Evolutionary conservation across 2,329 filamentous ascomycete genomes (phyloP), one percentile per base, ranked within the genome.

Genomic region (Emmonsiellopsis sp.): DNA sequence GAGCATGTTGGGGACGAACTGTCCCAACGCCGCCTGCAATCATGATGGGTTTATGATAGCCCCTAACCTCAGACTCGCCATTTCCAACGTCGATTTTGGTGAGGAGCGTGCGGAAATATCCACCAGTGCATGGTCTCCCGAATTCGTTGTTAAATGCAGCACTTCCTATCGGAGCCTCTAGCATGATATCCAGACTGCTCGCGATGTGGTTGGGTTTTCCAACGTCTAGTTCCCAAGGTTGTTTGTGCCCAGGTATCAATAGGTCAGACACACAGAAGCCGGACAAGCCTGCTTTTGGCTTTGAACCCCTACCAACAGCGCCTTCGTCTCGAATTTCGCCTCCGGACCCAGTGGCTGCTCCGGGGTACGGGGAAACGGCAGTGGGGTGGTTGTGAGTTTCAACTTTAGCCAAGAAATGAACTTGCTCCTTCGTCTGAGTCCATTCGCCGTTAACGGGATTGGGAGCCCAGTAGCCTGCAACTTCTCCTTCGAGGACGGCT

Each of bases 11-110:
- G 11, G 93, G 92, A 54, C 93, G 78, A 32, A 97, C 92, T 5
- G 88, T 95, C 48, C 93, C 93, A 37, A 97, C 83, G 66, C 93
- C 93, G 66, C 93, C 93, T 57, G 93, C 93, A 73, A 98, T 89
- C 89, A 96, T 95, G 69, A 95, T 96, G 8, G 93, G 93, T 75
- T 98, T 98, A 73, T 97, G 93, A 68, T 95, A 98, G 26, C 93
- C 93, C 61, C 92, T 81, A 65, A 89, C 80, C 61, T 95, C 89
- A 16, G 78, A 78, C 56, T 79, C 76, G 41, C 80, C 81, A 53
- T 81, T 77, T 44, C 76, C 78, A n/a, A 79, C 70, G 30, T 80
- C 76, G 32, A 87, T 78, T 54, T 83, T 79, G 43, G 85, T 87
- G 32, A 94, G 82, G 38, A 98, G 79, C 0, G 93, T 98, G 56